phyloP scores from a whole-genome alignment of 495 filamentous ascomycete species.

The Penicillium paxilli region DNA sequence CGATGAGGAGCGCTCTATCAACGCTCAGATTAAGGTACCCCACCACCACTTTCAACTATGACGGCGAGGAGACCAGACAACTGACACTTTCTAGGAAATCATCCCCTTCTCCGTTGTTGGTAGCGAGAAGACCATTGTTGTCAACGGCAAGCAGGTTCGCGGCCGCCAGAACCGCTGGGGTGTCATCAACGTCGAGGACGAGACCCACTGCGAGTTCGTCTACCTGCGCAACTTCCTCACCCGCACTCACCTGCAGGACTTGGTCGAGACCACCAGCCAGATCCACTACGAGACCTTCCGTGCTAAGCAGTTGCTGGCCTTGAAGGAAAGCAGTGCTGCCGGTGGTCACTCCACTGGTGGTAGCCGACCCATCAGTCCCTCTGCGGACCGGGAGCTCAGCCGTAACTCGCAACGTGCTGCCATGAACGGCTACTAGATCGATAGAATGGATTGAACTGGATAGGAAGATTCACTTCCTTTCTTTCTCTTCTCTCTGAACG shows the following conservation, averaged over 20 bases:
- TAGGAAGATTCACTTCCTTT: too few species aligned
- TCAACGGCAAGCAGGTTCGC: conserved; percentile 96
- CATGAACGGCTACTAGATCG: conserved; percentile 89
- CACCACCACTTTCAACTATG: too few species aligned
- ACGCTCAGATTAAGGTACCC: conserved; percentile 96
- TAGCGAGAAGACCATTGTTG: conserved; percentile 95
- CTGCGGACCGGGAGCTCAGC: conserved; percentile 93
- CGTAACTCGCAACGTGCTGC: conserved; percentile 93
- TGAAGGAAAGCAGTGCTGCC: conserved; percentile 95
- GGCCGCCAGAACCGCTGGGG: conserved; percentile 99
- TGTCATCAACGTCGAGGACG: conserved; percentile 98
- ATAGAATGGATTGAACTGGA: too few species aligned
- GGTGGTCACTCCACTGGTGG: conserved; percentile 61
- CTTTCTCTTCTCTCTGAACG: conserved; percentile 12
- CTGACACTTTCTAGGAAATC: conserved; percentile 63
- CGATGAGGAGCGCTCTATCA: conserved; percentile 90
- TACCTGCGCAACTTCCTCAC: conserved; percentile 97
- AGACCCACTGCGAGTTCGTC: conserved; percentile 99
- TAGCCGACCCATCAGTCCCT: conserved; percentile 90
- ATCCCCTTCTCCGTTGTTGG: conserved; percentile 98
- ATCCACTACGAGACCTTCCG: conserved; percentile 99
- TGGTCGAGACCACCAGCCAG: conserved; percentile 99
- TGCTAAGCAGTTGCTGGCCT: conserved; percentile 94
- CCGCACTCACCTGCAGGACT: conserved; percentile 92
- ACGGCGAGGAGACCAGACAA: too few species aligned